Percentiles rank a stretch among this genome's conserved stretches.
These are phyloP conservation scores for Exophiala viscosa DNA, from an alignment of 2,329 filamentous ascomycete genomes.

Conservation along the genomic window DNA sequence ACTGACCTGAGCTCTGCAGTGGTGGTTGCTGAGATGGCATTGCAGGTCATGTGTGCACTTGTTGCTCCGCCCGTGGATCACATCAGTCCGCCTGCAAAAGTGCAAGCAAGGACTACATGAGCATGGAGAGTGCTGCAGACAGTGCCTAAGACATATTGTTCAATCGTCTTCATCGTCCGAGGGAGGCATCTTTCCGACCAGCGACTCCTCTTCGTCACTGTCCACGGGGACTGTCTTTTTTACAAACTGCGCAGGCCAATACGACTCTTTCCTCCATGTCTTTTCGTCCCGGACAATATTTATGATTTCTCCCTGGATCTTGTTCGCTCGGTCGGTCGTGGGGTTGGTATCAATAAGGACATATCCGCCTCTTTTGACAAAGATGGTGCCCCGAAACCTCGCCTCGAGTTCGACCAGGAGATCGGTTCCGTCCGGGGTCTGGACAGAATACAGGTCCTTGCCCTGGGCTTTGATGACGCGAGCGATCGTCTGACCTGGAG, in stretches of 20 bases:
- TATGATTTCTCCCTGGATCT: conserved; percentile 81
- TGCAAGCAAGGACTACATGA: conserved; percentile 12
- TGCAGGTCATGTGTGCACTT: conserved; percentile 51
- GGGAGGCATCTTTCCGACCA: conserved; percentile 78
- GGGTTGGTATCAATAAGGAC: conserved; percentile 71
- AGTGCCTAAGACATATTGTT: too few relatives aligned
- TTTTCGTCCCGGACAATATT: conserved; percentile 92
- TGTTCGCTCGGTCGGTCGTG: conserved; percentile 66
- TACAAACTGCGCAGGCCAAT: conserved; percentile 82
- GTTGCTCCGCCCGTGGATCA: conserved; percentile 23
- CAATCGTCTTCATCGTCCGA: conserved; percentile 72
- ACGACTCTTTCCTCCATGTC: conserved; percentile 80
- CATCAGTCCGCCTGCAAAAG: conserved; percentile 10
- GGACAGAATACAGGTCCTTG: conserved; percentile 82
- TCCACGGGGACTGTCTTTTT: conserved; percentile 59
- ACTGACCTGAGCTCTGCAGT: conserved; percentile 59
- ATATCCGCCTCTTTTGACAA: conserved; percentile 85
- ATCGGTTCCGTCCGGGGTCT: conserved; percentile 62
- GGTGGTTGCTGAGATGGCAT: conserved; percentile 67
- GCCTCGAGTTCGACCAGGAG: conserved; percentile 77
- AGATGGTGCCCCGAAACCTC: conserved; percentile 86
- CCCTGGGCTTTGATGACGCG: conserved; percentile 78
- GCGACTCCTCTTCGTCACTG: conserved; percentile 72
- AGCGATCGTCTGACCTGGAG: conserved; percentile 61
- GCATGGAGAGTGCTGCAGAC: not conserved